phyloP scores from a whole-genome alignment of 306 rosid genomes.

The Herpetospermum pedunculosum region DNA sequence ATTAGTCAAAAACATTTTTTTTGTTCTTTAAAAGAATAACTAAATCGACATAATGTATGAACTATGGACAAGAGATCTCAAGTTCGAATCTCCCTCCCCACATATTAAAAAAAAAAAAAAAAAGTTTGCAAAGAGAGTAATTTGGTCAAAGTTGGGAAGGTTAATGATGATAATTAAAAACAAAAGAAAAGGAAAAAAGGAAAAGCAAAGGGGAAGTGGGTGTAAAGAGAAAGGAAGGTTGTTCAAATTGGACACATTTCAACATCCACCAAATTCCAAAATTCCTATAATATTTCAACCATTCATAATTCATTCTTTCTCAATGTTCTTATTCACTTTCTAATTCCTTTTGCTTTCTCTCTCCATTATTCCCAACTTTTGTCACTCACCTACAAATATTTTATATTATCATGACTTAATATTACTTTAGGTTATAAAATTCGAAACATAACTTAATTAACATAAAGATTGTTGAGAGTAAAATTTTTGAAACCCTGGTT shows the following conservation, averaged over 20 bases:
- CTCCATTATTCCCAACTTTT: not conserved
- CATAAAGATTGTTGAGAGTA: too few relatives aligned
- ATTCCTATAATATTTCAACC: not conserved
- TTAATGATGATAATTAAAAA: not conserved
- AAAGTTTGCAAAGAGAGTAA: not conserved
- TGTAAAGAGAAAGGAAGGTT: not conserved
- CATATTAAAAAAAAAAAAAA: too few relatives aligned
- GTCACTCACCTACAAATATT: not conserved
- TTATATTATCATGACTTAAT: not conserved
- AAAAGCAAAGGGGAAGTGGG: not conserved
- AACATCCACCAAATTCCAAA: not conserved
- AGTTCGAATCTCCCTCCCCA: too few relatives aligned
- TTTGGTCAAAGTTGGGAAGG: not conserved
- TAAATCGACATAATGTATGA: too few relatives aligned
- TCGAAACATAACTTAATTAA: too few relatives aligned
- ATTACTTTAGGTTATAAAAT: too few relatives aligned
- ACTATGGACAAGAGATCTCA: too few relatives aligned
- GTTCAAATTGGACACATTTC: not conserved
- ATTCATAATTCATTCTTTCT: not conserved
- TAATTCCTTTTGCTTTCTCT: not conserved
- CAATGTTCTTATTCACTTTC: not conserved
- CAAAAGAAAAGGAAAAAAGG: not conserved
- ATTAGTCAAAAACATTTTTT: too few relatives aligned
- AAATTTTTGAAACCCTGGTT: too few relatives aligned
- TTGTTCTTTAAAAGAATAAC: too few relatives aligned